Base-by-base conservation (phyloP, 75 land plant species). In the Pinus tabuliformis region DNA sequence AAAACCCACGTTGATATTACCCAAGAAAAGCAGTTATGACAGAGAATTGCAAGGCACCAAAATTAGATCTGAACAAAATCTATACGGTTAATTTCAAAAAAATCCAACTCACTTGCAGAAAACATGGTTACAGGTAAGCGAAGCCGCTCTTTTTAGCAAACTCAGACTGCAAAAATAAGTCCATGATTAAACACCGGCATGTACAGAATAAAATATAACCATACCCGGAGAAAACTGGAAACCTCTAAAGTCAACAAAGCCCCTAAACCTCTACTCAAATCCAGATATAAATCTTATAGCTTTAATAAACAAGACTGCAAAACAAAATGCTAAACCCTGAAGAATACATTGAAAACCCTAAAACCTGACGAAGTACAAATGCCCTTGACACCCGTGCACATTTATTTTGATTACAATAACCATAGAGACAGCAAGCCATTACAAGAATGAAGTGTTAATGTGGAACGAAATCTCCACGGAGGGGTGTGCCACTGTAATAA, bases 71-170 rank as follows among this genome's bases (percentile, higher is more conserved):
- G 54, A 49, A 3, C 11, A 30, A 54, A 21, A 7, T 13, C 8
- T 71, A 13, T 20, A 22, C 56, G 16, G 13, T 37, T 16, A 57
- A 59, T 3, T 14, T 16, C 37, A 26, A 8, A 8, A 26, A 79
- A 57, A 4, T 20, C 22, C 42, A 59, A 56, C 93, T 86, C 79
- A 95, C 98, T 79, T 84, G 95, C 98, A 95, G 78, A 95, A 95
- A 0, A 84, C 75, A 64, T 95, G 98, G 79, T 89, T 92, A 90
- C 98, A 95, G 21, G 87, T 65, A 20, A 95, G 87, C 6, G 95
- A 87, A 72, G 86, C 87, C 2, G 95, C 84, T 36, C 86, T 81
- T 21, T 76, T 75, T 62, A 95, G 63, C 39, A 95, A 72, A 75
- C 93, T 83, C 90, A 89, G 84, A 85, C 98, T 95, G 87, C 83